Conservation (phyloP, 2,329 filamentous ascomycete species). For the Podosphaera leucotricha region DNA sequence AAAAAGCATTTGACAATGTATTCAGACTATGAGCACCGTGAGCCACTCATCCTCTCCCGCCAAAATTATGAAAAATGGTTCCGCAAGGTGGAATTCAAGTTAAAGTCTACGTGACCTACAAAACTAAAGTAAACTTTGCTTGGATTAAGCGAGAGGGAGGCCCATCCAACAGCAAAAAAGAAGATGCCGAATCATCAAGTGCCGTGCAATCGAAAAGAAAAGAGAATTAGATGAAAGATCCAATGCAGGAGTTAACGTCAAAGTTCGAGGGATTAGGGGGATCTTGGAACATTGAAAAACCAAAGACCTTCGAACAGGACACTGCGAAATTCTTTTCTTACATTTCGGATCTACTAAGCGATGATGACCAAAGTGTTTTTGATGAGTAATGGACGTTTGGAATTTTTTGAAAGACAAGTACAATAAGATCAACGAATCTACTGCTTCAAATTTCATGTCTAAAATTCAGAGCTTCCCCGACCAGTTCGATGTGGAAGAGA, state of each 20-base stretch:
- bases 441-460: no score
- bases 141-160: neutral
- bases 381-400: no score
- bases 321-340: no score
- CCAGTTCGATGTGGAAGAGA: no score
- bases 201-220: neutral
- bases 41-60: neutral
- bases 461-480: no score
- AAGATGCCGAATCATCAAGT: neutral
- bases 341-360: no score
- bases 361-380: no score
- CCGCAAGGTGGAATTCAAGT: neutral
- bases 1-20: neutral
- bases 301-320: neutral
- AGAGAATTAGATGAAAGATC: neutral
- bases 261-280: conserved; percentile 1
- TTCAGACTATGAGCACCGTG: neutral
- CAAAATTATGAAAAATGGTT: conserved; percentile 1
- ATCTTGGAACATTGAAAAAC: conserved; percentile 1
- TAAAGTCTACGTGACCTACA: neutral
- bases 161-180: neutral
- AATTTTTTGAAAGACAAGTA: no score
- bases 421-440: no score
- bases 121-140: neutral
- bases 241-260: neutral